Conservation (phyloP, 768 basidiomycete genomes). For the Mycena indigotica region DNA sequence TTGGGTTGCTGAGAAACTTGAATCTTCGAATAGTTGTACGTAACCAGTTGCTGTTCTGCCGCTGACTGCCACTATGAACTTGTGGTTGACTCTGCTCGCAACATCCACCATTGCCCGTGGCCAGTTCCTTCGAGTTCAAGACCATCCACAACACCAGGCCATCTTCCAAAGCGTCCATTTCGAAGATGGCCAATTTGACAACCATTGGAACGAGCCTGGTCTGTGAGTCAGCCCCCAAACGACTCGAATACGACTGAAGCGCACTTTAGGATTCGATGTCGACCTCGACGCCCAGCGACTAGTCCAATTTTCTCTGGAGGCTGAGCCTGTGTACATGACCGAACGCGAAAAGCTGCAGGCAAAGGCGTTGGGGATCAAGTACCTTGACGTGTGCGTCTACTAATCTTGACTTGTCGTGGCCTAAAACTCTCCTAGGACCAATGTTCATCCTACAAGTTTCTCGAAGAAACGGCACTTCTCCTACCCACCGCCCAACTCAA, state of each 20-base stretch:
- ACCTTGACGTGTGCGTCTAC: constrained; percentile 21
- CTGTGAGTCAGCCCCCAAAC: not conserved
- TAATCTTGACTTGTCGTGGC: too few species aligned
- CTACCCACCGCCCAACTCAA: constrained; percentile 15
- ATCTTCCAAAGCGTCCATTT: not conserved
- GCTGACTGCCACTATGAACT: too few species aligned
- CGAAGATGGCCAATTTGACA: not conserved
- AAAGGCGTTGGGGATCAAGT: constrained; percentile 16
- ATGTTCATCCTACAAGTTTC: too few species aligned
- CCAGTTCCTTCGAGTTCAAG: not conserved
- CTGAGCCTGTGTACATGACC: constrained; percentile 18
- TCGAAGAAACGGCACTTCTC: constrained; percentile 9
- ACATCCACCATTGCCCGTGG: not conserved
- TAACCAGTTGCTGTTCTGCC: too few species aligned
- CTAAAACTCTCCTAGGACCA: too few species aligned
- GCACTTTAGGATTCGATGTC: constrained; percentile 6
- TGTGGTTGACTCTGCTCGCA: not conserved
- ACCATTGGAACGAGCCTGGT: not conserved
- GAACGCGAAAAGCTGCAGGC: constrained; percentile 21
- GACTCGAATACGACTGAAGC: not conserved
- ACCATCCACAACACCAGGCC: not conserved
- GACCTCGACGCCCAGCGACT: constrained; percentile 18
- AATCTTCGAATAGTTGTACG: too few species aligned
- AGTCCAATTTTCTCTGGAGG: constrained; percentile 15
- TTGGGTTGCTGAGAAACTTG: too few species aligned